Evolutionary conservation across 1,284 basidiomycete genomes (phyloP).

Genomic region (Ustilago shanxiensis): DNA sequence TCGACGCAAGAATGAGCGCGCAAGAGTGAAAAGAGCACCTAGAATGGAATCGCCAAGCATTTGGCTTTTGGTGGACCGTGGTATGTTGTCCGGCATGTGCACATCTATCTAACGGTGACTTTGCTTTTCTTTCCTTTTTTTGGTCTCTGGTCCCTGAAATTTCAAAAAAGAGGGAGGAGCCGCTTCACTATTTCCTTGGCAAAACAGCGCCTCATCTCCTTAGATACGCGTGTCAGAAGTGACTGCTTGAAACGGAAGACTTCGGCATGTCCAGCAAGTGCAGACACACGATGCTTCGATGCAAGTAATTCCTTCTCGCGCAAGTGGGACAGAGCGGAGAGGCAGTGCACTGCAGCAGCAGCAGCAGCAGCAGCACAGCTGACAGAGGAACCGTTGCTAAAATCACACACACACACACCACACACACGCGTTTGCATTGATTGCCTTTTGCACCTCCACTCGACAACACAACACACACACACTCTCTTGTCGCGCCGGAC

Average conservation of each 20-base stretch:
- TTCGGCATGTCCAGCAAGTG: neutral
- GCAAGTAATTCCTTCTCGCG: too few species aligned
- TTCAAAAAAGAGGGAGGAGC: too few species aligned
- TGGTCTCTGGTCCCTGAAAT: too few species aligned
- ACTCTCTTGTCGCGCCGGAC: neutral
- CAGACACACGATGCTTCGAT: neutral
- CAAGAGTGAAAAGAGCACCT: neutral
- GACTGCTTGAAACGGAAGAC: neutral
- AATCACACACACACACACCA: slow-evolving; percentile 1
- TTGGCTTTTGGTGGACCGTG: neutral
- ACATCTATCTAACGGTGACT: neutral
- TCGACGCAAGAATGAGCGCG: neutral
- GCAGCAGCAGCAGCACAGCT: too few species aligned
- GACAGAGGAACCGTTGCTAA: neutral
- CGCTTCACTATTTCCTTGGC: too few species aligned
- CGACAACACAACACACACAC: too few species aligned
- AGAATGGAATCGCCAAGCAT: neutral
- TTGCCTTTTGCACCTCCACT: neutral
- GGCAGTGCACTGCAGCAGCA: too few species aligned
- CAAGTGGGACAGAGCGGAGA: neutral
- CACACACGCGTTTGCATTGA: too few species aligned
- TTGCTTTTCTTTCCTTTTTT: too few species aligned
- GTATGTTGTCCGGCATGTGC: neutral
- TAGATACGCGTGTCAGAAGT: too few species aligned
- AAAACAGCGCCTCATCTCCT: too few species aligned